phyloP scores from a whole-genome alignment of 352 stramenopile species.

The Phytophthora macrochlamydospora region DNA sequence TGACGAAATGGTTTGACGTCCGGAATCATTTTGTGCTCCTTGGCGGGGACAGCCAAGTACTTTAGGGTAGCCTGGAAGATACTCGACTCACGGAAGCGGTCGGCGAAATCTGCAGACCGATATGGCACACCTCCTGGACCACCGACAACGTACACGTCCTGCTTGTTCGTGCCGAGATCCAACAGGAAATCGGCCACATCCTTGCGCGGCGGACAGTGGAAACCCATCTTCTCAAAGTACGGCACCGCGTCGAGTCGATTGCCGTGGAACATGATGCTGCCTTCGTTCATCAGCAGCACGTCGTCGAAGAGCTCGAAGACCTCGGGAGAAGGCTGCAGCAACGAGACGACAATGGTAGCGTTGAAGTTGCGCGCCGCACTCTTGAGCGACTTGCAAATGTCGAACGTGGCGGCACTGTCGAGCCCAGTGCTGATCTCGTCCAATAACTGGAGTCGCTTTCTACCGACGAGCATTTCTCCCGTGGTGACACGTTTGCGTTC shows the following conservation, averaged over 20 bases:
- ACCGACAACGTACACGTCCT: slow-evolving; percentile 7
- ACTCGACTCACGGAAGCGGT: slow-evolving; percentile 42
- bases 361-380: slow-evolving; percentile 54
- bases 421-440: slow-evolving; percentile 83
- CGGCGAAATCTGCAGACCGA: slow-evolving; percentile 38
- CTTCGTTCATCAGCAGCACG: slow-evolving; percentile 56
- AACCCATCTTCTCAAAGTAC: slow-evolving; percentile 62
- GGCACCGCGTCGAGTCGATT: slow-evolving; percentile 40
- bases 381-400: slow-evolving; percentile 88
- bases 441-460: slow-evolving; percentile 71
- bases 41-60: slow-evolving; percentile 27
- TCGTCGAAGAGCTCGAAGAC: slow-evolving; percentile 68
- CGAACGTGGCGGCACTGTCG: slow-evolving; percentile 39
- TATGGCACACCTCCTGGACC: slow-evolving; percentile 4
- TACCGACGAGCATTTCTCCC: slow-evolving; percentile 80
- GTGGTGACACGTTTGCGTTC: slow-evolving; percentile 49
- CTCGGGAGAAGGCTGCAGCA: slow-evolving; percentile 51
- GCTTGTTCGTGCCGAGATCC: slow-evolving; percentile 20
- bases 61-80: slow-evolving; percentile 46
- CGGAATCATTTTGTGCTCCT: slow-evolving; percentile 26
- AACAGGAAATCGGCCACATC: slow-evolving; percentile 25
- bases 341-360: slow-evolving; percentile 47
- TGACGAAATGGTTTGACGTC: slow-evolving; percentile 40
- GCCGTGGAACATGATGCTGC: slow-evolving; percentile 60
- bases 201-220: slow-evolving; percentile 39